Percentiles rank a stretch among this genome's conserved stretches.
These are phyloP conservation scores for Nakazawaea laoshanensis DNA, from an alignment of 805 yeast genomes.

Conservation along the genomic window DNA sequence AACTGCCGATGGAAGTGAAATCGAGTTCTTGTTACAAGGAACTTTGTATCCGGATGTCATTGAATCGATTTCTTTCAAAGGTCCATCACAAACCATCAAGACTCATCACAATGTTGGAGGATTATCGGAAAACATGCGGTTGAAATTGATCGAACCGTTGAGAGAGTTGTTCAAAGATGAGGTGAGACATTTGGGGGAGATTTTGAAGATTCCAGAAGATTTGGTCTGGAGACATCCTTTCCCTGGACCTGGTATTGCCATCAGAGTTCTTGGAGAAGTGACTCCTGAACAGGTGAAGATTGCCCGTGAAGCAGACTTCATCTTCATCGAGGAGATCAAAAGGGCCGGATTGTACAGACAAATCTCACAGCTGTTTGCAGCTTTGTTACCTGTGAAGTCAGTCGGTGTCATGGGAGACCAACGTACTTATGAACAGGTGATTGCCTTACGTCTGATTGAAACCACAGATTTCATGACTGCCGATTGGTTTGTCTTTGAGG, in stretches of 20 bases:
- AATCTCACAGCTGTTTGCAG: slow-evolving; percentile 97
- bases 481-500: slow-evolving; percentile 95
- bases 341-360: slow-evolving; percentile 86
- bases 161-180: slow-evolving; percentile 99
- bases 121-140: slow-evolving; percentile 93
- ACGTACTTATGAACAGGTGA: slow-evolving; percentile 98
- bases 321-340: slow-evolving; percentile 93
- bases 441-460: slow-evolving; percentile 97
- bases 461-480: slow-evolving; percentile 99
- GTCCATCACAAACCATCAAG: slow-evolving; percentile 98
- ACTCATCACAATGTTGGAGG: slow-evolving; percentile 99
- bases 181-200: slow-evolving; percentile 92
- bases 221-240: slow-evolving; percentile 99
- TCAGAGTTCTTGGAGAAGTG: slow-evolving; percentile 96
- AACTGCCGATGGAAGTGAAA: slow-evolving; percentile 83
- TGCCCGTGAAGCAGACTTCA: slow-evolving; percentile 95
- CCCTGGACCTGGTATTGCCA: slow-evolving; percentile 99
- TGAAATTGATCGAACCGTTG: slow-evolving; percentile 95
- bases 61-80: slow-evolving; percentile 97
- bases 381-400: slow-evolving; percentile 91
- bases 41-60: slow-evolving; percentile 97
- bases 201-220: slow-evolving; percentile 92
- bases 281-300: slow-evolving; percentile 88
- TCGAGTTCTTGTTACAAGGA: slow-evolving; percentile 92
- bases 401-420: slow-evolving; percentile 99